Base-by-base conservation (phyloP, 1,139 yeast genomes). In the Debaryomycetaceae sp. region DNA sequence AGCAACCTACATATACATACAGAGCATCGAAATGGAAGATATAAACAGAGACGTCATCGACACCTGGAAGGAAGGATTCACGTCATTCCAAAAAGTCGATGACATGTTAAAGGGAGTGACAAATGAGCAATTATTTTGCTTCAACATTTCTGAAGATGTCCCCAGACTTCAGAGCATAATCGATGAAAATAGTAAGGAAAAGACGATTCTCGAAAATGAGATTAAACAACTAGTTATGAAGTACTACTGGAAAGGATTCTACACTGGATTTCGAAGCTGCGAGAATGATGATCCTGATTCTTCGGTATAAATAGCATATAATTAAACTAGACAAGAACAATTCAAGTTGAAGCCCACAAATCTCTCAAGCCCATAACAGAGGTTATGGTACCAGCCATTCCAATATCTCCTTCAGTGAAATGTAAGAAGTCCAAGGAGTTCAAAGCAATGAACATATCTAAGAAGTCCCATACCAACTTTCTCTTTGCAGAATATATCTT, bases 301-400 rank as follows among this genome's bases (percentile, higher is more conserved):
- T 37, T 34, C 33, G 37, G 13, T 31, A 23, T 8, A 9, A 24
- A 34, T 35, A 22, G 14, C 17, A 38, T 17, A 29, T 36, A 40
- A 31, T 5, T 8, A 36, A 40, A 9, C 23, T 33, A 27, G 14
- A 20, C 11, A 34, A 22, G 36, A n/a, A 23, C 6, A 14, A 37
- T 14, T 40, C 29, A 43, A 23, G 45, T 43, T 37, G 71, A 56
- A 27, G 54, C 67, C 93, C 93, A 91, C 52, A 86, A 68, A 56
- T 87, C 90, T 59, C 76, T 78, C 49, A 88, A 73, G 36, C 96
- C 97, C 67, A 90, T 72, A 45, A 84, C 49, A 37, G 96, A 85
- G 31, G 97, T 89, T 49, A 87, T 70, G 33, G 86, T 76, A 63
- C 98, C 98, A 40, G 95, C 91, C 51, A 84, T 70, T 42, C 96